A percentile compares a stretch with the other conserved stretches of the same genome.
These are phyloP conservation scores for Parachlorella kessleri DNA, from an alignment of 139 green algal species.

Conservation along the genomic window DNA sequence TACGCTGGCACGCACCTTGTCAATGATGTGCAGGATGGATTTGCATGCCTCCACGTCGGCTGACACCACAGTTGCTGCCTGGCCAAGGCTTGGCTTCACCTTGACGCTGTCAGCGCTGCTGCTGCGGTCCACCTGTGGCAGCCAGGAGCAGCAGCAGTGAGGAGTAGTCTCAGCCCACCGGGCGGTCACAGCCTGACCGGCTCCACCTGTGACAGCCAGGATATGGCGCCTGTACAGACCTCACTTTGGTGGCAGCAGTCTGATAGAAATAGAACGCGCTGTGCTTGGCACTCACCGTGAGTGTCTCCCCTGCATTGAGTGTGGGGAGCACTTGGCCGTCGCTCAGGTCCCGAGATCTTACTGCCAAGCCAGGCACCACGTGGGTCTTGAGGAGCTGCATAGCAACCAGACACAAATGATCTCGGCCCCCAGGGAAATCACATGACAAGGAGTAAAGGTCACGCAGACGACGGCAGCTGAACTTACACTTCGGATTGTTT, in stretches of 20 bases:
- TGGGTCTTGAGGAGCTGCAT: slow-evolving; percentile 42
- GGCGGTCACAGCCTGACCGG: too few species aligned
- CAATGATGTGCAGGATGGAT: background rate
- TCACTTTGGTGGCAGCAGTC: background rate
- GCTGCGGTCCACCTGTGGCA: too few species aligned
- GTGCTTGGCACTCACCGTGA: background rate
- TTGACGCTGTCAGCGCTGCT: too few species aligned
- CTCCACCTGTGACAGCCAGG: too few species aligned
- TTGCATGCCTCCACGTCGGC: background rate
- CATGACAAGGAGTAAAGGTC: too few species aligned
- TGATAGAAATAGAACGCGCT: background rate
- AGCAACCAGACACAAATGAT: too few species aligned
- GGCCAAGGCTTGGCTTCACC: background rate
- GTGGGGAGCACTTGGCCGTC: background rate
- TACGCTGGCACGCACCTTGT: background rate
- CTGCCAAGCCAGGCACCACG: slow-evolving; percentile 25
- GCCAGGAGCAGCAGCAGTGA: too few species aligned
- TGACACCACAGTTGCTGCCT: background rate
- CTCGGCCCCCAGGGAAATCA: too few species aligned
- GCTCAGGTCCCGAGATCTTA: background rate
- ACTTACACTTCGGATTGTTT: too few species aligned
- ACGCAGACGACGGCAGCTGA: too few species aligned
- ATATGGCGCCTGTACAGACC: background rate
- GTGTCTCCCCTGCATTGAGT: background rate
- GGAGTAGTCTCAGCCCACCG: too few species aligned